Conservation (phyloP, 768 basidiomycete species). For the Mycena kentingensis region DNA sequence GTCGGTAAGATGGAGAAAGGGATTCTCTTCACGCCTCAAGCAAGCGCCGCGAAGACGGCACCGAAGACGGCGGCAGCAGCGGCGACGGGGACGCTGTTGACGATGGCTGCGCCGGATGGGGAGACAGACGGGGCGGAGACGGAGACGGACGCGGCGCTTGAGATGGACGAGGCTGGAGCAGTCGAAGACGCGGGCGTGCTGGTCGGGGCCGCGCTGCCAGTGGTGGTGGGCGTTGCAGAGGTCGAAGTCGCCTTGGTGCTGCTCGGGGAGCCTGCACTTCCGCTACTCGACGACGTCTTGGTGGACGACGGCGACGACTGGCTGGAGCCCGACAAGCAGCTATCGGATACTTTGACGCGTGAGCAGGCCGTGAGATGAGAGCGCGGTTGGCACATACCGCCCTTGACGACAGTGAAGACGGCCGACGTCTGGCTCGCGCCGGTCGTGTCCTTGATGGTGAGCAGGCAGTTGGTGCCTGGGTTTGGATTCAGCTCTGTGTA, state of each 20-base stretch:
- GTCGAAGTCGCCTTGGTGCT: background rate
- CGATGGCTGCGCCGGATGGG: background rate
- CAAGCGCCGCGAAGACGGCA: background rate
- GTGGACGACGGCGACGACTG: too few relatives aligned
- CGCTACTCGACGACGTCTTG: too few relatives aligned
- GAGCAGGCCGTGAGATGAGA: too few relatives aligned
- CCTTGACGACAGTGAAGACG: background rate
- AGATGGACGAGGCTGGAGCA: background rate
- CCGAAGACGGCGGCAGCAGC: background rate
- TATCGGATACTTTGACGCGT: too few relatives aligned
- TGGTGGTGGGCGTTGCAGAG: background rate
- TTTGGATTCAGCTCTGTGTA: background rate
- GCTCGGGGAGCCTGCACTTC: too few relatives aligned
- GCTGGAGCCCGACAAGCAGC: too few relatives aligned
- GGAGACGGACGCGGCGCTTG: background rate
- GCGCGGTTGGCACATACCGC: background rate
- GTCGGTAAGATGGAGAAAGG: background rate
- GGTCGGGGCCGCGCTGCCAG: background rate
- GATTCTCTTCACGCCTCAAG: background rate
- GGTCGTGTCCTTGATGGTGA: slow-evolving; percentile 14
- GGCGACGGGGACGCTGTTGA: background rate
- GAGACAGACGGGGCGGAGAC: background rate
- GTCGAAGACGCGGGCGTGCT: background rate
- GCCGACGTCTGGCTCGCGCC: slow-evolving; percentile 5
- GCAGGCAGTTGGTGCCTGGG: background rate